A percentile compares a stretch with the other conserved stretches of the same genome.
Conservation (phyloP, 352 stramenopile species). For the Pythium catenulatum region DNA sequence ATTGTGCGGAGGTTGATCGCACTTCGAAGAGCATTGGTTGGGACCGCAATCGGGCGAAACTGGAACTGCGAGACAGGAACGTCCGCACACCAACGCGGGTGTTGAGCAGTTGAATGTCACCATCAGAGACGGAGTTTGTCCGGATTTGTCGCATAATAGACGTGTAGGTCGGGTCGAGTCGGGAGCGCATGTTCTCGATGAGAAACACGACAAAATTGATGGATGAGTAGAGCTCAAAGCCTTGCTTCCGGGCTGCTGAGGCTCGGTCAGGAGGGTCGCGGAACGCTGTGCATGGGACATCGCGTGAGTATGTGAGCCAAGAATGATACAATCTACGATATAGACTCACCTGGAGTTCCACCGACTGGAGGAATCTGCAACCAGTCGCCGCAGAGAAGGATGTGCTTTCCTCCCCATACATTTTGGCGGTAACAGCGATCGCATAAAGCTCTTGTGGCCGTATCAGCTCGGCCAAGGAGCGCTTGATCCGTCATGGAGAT, state of each 20-base stretch:
- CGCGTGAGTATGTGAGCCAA: too few species aligned
- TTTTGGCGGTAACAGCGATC: not conserved
- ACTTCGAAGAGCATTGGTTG: not conserved
- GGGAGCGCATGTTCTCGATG: not conserved
- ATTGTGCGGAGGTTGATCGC: not conserved
- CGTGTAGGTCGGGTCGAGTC: not conserved
- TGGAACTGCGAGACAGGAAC: not conserved
- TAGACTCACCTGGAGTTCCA: conserved; percentile 10
- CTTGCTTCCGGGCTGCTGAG: not conserved
- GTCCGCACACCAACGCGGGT: not conserved
- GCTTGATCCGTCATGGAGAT: not conserved
- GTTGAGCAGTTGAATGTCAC: not conserved
- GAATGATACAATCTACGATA: too few species aligned
- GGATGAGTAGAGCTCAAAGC: not conserved
- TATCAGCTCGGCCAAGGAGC: not conserved
- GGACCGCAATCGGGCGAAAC: not conserved
- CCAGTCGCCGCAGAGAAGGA: conserved; percentile 1
- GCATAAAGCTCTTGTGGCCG: conserved; percentile 26
- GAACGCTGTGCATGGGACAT: too few species aligned
- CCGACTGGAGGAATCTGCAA: not conserved
- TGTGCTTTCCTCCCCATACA: not conserved
- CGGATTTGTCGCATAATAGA: not conserved
- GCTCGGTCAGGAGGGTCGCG: not conserved
- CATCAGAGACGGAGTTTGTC: not conserved
- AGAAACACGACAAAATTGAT: conserved; percentile 29